Base-by-base conservation (phyloP, 2,329 filamentous ascomycete species). In the Delphinella strobiligena region DNA sequence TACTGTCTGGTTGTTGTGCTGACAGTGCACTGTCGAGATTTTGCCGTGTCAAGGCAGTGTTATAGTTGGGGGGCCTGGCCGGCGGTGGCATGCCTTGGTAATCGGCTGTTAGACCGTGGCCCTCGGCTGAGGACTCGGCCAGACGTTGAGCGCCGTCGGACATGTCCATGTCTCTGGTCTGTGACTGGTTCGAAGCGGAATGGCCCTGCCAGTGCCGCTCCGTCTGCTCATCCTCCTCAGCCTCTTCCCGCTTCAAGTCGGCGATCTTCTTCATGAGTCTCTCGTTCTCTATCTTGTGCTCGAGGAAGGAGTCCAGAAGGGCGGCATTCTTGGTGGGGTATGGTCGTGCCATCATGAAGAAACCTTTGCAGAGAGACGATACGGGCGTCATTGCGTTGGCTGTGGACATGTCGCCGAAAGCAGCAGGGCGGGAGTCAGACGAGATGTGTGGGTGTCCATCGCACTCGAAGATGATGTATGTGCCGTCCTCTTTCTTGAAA, bases 261-360 rank as follows among this genome's bases (percentile, higher is more conserved):
- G 81, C 78, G 45, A 96, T 93, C 32, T 85, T 78, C 51, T 85
- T 82, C 52, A 77, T 78, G 36, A 96, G 62, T 4, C 88, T 76
- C 63, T 94, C 87, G 53, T 95, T 94, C 59, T 95, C 89, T 40
- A 94, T 89, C 61, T 95, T 95, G 64, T 95, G 88, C 58, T 96
- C 89, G 19, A 96, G 69, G 53, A 95, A 95, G 0, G 87, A 93
- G 61, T 96, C 88, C 15, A 95, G 69, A 9, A 95, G 69, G 3
- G 75, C 75, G 1, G 86, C 80, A 54, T 89, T 93, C 62, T 83
- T 88, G 19, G 83, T 93, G 4, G 86, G 87, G 58, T 95, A 94
- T 1, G 84, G 84, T 15, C 88, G 75, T 7, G 85, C 79, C 78
- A 93, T 89, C 69, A 96, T 83, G 58, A 95, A 95, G 51, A 95